Percentiles rank a stretch among this genome's conserved stretches.
These are phyloP conservation scores for Inonotus obliquus DNA, from an alignment of 1,284 basidiomycete genomes.

Conservation along the genomic window DNA sequence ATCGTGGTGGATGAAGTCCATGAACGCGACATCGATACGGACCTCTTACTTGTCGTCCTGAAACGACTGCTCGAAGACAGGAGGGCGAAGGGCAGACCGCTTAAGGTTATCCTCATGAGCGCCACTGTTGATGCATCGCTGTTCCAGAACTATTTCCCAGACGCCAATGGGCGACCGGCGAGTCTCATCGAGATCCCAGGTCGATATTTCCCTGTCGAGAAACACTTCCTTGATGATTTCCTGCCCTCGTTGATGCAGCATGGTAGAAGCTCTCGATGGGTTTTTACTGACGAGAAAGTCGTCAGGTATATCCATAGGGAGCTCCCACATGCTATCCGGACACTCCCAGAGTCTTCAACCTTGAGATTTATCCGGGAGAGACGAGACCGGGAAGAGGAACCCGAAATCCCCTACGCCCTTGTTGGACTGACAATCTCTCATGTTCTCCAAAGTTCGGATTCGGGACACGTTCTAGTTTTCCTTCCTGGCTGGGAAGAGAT, in stretches of 20 bases:
- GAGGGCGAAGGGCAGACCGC: slow-evolving; percentile 64
- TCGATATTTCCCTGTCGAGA: slow-evolving; percentile 84
- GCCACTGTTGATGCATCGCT: slow-evolving; percentile 90
- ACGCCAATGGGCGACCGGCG: slow-evolving; percentile 58
- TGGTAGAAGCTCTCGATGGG: slow-evolving; percentile 49
- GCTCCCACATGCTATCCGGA: slow-evolving; percentile 38
- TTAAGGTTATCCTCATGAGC: slow-evolving; percentile 94
- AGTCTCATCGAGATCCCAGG: slow-evolving; percentile 87
- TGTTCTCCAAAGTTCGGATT: slow-evolving; percentile 69
- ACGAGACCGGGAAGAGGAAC: slow-evolving; percentile 48
- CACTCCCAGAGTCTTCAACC: slow-evolving; percentile 19
- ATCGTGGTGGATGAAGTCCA: slow-evolving; percentile 96
- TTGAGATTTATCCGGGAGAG: slow-evolving; percentile 21
- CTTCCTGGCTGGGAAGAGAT: slow-evolving; percentile 94
- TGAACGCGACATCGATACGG: slow-evolving; percentile 93
- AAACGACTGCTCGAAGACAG: slow-evolving; percentile 82
- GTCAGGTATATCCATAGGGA: slow-evolving; percentile 75
- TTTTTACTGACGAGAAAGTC: slow-evolving; percentile 75
- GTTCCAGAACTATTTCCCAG: slow-evolving; percentile 85
- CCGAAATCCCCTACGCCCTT: slow-evolving; percentile 82
- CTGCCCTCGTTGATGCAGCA: slow-evolving; percentile 32
- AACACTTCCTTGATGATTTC: slow-evolving; percentile 82
- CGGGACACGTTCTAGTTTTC: slow-evolving; percentile 92
- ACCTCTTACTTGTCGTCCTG: slow-evolving; percentile 86
- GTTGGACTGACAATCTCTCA: slow-evolving; percentile 82